A percentile compares a stretch with the other conserved stretches of the same genome.
These are phyloP conservation scores for Endothia cerciana DNA, from an alignment of 2,329 filamentous ascomycete genomes.

Conservation along the genomic window DNA sequence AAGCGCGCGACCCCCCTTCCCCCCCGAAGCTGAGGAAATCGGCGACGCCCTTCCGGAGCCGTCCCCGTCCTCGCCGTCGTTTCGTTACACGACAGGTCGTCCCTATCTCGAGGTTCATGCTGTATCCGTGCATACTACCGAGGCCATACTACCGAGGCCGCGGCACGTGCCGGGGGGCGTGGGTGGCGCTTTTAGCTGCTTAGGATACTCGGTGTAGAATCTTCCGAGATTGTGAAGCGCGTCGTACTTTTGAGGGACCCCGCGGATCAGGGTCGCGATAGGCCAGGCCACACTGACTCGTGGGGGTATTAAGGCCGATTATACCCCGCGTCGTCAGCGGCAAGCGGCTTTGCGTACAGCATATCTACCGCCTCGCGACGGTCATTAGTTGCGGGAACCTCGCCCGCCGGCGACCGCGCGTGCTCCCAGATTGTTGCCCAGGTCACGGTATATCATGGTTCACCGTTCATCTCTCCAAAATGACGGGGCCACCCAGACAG, in stretches of 20 bases:
- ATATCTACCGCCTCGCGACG: not conserved
- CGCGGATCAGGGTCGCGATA: not conserved
- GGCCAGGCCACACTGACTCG: not conserved
- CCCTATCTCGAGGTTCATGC: constrained; percentile 20
- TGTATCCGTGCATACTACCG: not conserved
- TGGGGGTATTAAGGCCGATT: not conserved
- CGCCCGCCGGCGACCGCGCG: not conserved
- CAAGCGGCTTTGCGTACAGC: not conserved
- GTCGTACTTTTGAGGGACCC: not conserved
- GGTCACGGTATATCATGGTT: too few relatives aligned
- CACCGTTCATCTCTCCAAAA: too few relatives aligned
- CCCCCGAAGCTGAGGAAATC: not conserved
- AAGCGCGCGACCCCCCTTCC: too few relatives aligned
- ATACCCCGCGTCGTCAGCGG: not conserved
- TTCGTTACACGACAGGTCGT: constrained; percentile 14
- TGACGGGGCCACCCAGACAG: too few relatives aligned
- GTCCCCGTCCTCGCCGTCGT: not conserved
- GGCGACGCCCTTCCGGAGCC: too few relatives aligned
- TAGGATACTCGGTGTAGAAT: not conserved
- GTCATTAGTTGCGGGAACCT: not conserved
- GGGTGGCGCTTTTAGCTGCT: not conserved
- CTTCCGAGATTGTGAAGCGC: not conserved
- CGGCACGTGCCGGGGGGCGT: too few relatives aligned
- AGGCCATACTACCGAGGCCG: too few relatives aligned
- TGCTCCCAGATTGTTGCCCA: not conserved